phyloP scores from a whole-genome alignment of 2,329 filamentous ascomycete species.

The Dactylellina cionopaga region DNA sequence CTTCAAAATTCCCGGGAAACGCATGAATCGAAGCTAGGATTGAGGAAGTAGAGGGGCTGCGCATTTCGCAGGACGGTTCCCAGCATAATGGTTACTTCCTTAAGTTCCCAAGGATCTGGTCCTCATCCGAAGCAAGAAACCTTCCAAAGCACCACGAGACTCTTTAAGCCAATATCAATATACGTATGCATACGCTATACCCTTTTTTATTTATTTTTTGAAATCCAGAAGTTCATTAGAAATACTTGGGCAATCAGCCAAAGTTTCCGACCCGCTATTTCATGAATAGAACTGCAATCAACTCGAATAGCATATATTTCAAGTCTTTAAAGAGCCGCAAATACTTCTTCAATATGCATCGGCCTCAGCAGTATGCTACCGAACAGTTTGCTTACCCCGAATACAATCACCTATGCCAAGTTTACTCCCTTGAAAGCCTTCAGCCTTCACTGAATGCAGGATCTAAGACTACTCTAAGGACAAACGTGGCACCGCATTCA shows the following conservation, averaged over 20 bases:
- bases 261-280: neutral
- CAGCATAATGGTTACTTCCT: neutral
- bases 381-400: neutral
- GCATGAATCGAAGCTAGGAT: conserved; percentile 10
- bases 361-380: neutral
- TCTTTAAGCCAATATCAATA: neutral
- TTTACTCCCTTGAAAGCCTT: conserved; percentile 5
- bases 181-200: neutral
- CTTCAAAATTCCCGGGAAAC: neutral
- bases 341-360: neutral
- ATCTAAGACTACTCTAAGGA: neutral
- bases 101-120: neutral
- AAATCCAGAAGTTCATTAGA: conserved; percentile 9
- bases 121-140: neutral
- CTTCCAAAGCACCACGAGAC: neutral
- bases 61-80: neutral
- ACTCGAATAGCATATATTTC: neutral
- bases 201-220: neutral
- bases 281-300: neutral
- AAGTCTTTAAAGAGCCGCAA: neutral
- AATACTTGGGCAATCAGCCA: conserved; percentile 2
- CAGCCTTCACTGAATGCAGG: neutral
- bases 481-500: neutral
- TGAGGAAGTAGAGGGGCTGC: neutral
- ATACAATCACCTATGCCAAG: neutral